phyloP scores from a whole-genome alignment of 345 rosid genomes.

The Balakata baccata region DNA sequence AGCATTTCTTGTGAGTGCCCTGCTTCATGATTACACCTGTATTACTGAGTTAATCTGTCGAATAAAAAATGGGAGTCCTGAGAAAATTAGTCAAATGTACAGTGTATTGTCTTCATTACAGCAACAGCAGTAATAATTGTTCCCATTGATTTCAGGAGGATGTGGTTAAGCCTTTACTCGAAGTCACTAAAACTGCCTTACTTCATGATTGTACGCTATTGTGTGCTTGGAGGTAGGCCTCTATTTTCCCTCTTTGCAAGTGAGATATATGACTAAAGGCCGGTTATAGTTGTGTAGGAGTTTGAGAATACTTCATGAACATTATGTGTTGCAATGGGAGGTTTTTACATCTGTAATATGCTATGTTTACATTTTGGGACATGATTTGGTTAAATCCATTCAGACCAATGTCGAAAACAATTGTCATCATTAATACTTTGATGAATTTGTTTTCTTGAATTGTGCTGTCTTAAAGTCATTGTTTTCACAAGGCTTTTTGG shows the following conservation, averaged over 20 bases:
- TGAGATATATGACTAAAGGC: not conserved
- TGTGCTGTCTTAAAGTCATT: not conserved
- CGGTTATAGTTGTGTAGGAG: not conserved
- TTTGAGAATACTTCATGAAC: not conserved
- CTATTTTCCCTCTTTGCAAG: not conserved
- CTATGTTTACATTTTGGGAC: not conserved
- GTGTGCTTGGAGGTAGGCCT: constrained; percentile 76
- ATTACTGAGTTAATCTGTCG: not conserved
- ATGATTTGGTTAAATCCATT: not conserved
- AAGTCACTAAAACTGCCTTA: constrained; percentile 72
- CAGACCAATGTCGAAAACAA: not conserved
- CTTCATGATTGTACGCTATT: constrained; percentile 88
- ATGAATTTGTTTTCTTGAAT: not conserved
- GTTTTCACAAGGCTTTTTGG: not conserved
- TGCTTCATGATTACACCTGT: not conserved
- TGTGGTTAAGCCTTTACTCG: constrained; percentile 71
- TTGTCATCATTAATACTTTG: not conserved
- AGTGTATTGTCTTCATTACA: constrained; percentile 1
- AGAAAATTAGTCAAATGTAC: not conserved
- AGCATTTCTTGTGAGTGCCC: not conserved
- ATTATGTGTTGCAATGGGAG: not conserved
- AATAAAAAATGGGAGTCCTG: not conserved
- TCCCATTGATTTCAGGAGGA: constrained; percentile 54
- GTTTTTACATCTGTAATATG: not conserved
- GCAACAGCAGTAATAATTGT: constrained; percentile 5